Evolutionary conservation across 495 filamentous ascomycete genomes (phyloP), one percentile per base, ranked within the genome.

Genomic region (Articulospora tetracladia): DNA sequence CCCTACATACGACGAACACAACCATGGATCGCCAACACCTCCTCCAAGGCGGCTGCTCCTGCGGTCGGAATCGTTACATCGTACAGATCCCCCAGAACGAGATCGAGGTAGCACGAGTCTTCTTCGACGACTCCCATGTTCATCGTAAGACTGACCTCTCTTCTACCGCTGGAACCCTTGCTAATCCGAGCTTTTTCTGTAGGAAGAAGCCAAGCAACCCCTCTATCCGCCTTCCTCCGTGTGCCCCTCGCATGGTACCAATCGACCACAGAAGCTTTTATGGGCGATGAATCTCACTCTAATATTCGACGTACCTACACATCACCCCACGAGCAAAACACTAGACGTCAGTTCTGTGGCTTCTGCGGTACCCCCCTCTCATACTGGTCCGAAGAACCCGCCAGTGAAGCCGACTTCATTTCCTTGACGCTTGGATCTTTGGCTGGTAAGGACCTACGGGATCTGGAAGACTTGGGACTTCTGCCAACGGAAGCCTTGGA

Each of bases 331-430:
- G 81, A 84, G 17, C 78, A 79, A 19, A 72, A 81, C 62, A 72
- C 82, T 0, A 82, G 84, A 69, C 86, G 90, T 49, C 83, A 89
- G 55, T 97, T 97, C 73, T 97, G 92, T 72, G 92, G 92, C 0
- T 93, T 89, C 74, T 96, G 92, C 69, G 92, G 92, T 20, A 93
- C 90, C 1, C 86, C 86, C 4, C 75, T 97, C 44, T 85, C 83
- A 0, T 88, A 86, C 62, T 96, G 92, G 92, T 85, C 83, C 53
- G 91, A 95, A 68, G 66, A 81, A 13, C 86, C 88, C 0, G 69
- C 62, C 0, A 79, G 77, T 32, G 89, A 93, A 66, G 85, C 85
- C 6, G 83, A 92, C 13, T 91, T 78, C 62, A 90, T 97, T 69
- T 81, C 79, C 26, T 72, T 96, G 47, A 84, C 90, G 2, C 77